Evolutionary conservation across 2,329 filamentous ascomycete species (phyloP).

Genomic region (Neofusicoccum kwambonambiense): DNA sequence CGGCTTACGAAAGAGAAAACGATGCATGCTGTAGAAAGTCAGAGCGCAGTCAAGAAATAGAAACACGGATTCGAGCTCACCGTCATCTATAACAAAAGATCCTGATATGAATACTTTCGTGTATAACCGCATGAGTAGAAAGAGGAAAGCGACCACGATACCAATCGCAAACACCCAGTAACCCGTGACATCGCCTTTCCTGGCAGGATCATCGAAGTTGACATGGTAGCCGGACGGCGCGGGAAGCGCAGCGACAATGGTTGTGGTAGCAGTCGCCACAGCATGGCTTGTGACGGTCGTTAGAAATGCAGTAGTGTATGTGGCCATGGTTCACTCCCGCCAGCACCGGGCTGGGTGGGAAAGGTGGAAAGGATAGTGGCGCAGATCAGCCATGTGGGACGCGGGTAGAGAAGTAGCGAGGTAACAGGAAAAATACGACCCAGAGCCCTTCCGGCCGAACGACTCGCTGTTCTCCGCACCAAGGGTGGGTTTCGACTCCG

Average conservation of each 20-base stretch:
- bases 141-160: constrained; percentile 23
- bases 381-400: neutral
- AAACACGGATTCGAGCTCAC: constrained; percentile 21
- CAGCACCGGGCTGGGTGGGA: neutral
- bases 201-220: constrained; percentile 29
- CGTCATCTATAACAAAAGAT: constrained; percentile 29
- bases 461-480: neutral
- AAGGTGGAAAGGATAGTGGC: neutral
- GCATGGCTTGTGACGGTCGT: neutral
- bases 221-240: constrained; percentile 30
- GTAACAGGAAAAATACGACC: neutral
- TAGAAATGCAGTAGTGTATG: neutral
- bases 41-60: neutral
- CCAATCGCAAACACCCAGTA: constrained; percentile 27
- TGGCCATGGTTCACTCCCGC: constrained; percentile 3
- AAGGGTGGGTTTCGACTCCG: neutral
- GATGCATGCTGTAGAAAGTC: neutral
- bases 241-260: constrained; percentile 17
- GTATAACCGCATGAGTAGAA: constrained; percentile 31
- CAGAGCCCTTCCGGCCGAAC: neutral
- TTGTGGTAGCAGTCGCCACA: constrained; percentile 1
- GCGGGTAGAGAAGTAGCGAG: neutral
- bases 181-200: constrained; percentile 21
- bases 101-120: constrained; percentile 26
- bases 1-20: neutral